A percentile compares a stretch with the other conserved stretches of the same genome.
Evolutionary conservation across 805 yeast species (phyloP).

Genomic region (Priceomyces castillae): DNA sequence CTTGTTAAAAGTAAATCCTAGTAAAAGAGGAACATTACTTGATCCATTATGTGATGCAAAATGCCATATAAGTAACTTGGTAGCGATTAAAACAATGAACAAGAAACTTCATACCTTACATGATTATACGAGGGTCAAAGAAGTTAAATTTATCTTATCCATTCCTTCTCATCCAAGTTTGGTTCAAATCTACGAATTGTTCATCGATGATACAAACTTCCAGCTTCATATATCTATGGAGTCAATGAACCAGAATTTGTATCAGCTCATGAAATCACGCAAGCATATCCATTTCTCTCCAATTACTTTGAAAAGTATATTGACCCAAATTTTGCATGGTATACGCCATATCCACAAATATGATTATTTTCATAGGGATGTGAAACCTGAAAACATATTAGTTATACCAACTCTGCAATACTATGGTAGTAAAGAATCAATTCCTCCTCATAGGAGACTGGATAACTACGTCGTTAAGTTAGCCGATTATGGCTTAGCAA

Average conservation of each 20-base stretch:
- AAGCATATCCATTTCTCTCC: constrained; percentile 52
- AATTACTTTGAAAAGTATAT: constrained; percentile 59
- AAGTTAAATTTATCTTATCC: constrained; percentile 61
- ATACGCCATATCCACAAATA: constrained; percentile 74
- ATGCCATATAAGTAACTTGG: constrained; percentile 32
- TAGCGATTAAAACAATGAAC: constrained; percentile 81
- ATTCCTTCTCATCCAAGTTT: constrained; percentile 71
- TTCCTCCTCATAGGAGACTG: constrained; percentile 39
- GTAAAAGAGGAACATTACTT: constrained; percentile 48
- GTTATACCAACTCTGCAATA: constrained; percentile 57
- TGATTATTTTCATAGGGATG: constrained; percentile 79
- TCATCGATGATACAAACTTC: constrained; percentile 59
- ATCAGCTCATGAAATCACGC: constrained; percentile 70
- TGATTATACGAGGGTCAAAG: constrained; percentile 51
- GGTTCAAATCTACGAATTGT: constrained; percentile 74
- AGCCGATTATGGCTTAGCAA: constrained; percentile 79
- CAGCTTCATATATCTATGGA: constrained; percentile 86
- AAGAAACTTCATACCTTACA: constrained; percentile 38
- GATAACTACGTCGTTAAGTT: constrained; percentile 63
- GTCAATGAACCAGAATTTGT: constrained; percentile 76
- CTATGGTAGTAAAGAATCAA: constrained; percentile 40
- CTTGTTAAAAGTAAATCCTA: constrained; percentile 15
- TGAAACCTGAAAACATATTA: constrained; percentile 90
- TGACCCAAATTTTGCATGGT: constrained; percentile 72
- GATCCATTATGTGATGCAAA: constrained; percentile 34